These are phyloP conservation scores for Hypoxylon rubiginosum DNA, from an alignment of 2,329 filamentous ascomycete species.

Conservation along the genomic window DNA sequence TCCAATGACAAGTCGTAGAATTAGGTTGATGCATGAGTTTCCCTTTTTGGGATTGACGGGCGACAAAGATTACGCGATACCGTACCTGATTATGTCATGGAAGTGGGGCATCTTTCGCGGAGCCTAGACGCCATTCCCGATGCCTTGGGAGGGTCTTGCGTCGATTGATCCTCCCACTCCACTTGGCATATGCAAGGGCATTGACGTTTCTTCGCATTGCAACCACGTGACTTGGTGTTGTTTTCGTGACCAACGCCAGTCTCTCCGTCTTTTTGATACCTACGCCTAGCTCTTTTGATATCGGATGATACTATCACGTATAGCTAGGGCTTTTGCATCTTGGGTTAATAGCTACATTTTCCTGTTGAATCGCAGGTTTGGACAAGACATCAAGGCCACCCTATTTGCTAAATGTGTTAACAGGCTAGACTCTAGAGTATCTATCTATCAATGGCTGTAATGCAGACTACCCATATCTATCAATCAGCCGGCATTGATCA, in stretches of 20 bases:
- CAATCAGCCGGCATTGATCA: conserved; percentile 20
- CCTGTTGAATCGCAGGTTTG: conserved; percentile 20
- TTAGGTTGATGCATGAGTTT: conserved; percentile 34
- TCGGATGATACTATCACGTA: conserved; percentile 8
- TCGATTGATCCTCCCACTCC: conserved; percentile 30
- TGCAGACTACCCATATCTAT: conserved; percentile 10
- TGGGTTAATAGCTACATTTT: background rate
- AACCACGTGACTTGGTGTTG: conserved; percentile 38
- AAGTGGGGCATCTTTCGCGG: conserved; percentile 28
- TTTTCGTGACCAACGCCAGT: conserved; percentile 37
- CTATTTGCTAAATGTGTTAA: background rate
- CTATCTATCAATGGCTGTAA: conserved; percentile 4
- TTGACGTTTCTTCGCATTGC: background rate
- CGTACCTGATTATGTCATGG: conserved; percentile 41
- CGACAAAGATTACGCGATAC: conserved; percentile 39
- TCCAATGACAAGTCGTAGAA: conserved; percentile 37
- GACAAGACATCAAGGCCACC: background rate
- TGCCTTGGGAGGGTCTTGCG: conserved; percentile 29
- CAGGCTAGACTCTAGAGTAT: background rate
- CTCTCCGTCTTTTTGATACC: no score
- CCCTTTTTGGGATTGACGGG: conserved; percentile 29
- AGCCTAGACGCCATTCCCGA: conserved; percentile 39
- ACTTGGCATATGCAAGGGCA: conserved; percentile 43
- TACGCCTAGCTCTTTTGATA: background rate
- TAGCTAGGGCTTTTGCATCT: background rate